Conservation (phyloP, 306 rosid genomes). For the Fragaria nilgerrensis region DNA sequence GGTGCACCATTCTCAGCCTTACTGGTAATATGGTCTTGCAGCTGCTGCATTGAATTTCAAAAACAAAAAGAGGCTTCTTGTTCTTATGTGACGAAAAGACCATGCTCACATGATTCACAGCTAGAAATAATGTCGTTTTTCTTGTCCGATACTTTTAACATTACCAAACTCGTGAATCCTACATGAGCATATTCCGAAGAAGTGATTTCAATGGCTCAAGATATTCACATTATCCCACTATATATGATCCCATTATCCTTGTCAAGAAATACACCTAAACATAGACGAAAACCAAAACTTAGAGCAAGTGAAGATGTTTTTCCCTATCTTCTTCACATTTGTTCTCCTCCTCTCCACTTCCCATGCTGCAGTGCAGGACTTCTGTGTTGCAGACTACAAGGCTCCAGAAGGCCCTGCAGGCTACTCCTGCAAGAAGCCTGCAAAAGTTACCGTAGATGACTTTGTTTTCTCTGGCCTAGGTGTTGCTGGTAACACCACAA, state of each 20-base stretch:
- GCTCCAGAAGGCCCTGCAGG: constrained; percentile 57
- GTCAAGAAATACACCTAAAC: constrained; percentile 7
- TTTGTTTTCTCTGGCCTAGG: constrained; percentile 57
- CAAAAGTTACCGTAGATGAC: constrained; percentile 43
- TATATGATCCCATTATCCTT: constrained; percentile 16
- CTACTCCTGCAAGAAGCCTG: constrained; percentile 55
- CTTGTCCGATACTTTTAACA: neutral
- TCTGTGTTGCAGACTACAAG: constrained; percentile 58
- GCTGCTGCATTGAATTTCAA: constrained; percentile 12
- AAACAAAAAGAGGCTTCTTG: constrained; percentile 48
- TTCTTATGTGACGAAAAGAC: constrained; percentile 24
- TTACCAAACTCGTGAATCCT: constrained; percentile 1
- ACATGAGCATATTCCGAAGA: constrained; percentile 19
- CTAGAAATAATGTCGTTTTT: constrained; percentile 38
- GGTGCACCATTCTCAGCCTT: neutral
- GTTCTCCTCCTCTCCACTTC: constrained; percentile 37
- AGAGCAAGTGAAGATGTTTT: constrained; percentile 30
- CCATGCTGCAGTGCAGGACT: constrained; percentile 61
- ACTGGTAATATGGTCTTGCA: neutral
- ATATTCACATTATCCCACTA: constrained; percentile 23
- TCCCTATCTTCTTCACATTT: constrained; percentile 34
- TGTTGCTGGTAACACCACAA: constrained; percentile 59
- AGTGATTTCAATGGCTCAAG: constrained; percentile 17
- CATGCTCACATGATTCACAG: constrained; percentile 45
- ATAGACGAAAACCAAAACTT: neutral